A percentile compares a stretch with the other conserved stretches of the same genome.
Conservation (phyloP, 345 rosid species). For the Psidium friedrichsthalianum region DNA sequence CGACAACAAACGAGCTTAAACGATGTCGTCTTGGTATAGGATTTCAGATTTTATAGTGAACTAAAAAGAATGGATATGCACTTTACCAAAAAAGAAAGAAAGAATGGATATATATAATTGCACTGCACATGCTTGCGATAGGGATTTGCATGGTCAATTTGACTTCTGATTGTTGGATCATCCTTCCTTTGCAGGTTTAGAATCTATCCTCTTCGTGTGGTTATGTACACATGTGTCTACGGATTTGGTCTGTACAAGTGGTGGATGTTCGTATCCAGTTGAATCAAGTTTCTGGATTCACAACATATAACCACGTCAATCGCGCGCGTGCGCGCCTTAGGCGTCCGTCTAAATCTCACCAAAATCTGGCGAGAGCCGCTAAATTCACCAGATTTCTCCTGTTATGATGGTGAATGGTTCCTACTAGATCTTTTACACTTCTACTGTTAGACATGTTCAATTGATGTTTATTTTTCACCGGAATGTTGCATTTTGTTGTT, state of each 20-base stretch:
- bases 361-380: not conserved
- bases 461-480: not conserved
- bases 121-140: not conserved
- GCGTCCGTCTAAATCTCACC: not conserved
- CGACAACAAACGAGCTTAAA: not conserved
- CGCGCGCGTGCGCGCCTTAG: not conserved
- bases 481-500: not conserved
- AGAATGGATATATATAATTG: not conserved
- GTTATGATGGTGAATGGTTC: not conserved
- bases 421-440: not conserved
- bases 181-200: constrained; percentile 21
- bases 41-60: too few species aligned
- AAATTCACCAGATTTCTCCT: not conserved
- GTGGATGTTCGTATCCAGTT: constrained; percentile 48
- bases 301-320: not conserved
- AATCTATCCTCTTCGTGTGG: constrained; percentile 48
- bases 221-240: constrained; percentile 32
- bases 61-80: not conserved
- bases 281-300: not conserved
- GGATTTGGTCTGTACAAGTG: constrained; percentile 58
- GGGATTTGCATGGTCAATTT: not conserved
- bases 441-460: not conserved
- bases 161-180: not conserved
- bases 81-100: too few species aligned
- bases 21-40: not conserved